Evolutionary conservation across 805 yeast species (phyloP).

Genomic region (Saccharomycopsis oosterbeekiorum): DNA sequence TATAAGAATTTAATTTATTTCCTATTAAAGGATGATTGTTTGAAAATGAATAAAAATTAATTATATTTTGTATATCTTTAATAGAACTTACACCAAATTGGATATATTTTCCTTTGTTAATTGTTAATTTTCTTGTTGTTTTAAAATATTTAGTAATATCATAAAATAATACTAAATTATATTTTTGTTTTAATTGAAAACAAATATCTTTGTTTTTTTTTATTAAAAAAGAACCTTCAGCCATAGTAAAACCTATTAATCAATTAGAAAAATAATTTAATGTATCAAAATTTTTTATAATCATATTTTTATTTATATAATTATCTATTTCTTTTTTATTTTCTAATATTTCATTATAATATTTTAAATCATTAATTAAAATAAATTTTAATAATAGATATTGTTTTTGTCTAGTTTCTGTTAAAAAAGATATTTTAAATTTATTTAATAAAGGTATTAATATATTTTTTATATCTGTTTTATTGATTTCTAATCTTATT

Average conservation of each 20-base stretch:
- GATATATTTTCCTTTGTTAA: not conserved
- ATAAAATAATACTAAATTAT: constrained; percentile 3
- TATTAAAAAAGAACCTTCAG: constrained; percentile 11
- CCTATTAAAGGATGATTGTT: constrained; percentile 1
- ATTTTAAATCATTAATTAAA: constrained; percentile 12
- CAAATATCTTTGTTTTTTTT: not conserved
- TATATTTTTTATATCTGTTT: constrained; percentile 4
- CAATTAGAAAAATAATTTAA: constrained; percentile 6
- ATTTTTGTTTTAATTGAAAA: constrained; percentile 9
- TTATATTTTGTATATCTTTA: constrained; percentile 2
- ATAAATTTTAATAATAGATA: constrained; percentile 15
- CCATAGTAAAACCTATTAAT: constrained; percentile 9
- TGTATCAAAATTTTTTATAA: constrained; percentile 1
- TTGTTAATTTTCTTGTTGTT: constrained; percentile 1
- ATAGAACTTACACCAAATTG: constrained; percentile 5
- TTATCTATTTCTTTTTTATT: constrained; percentile 7
- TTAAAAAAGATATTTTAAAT: constrained; percentile 1
- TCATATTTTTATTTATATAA: constrained; percentile 9
- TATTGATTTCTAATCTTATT: constrained; percentile 5
- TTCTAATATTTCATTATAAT: constrained; percentile 5
- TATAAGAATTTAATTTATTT: not conserved
- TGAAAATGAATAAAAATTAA: not conserved
- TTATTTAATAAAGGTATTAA: constrained; percentile 5
- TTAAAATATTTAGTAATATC: not conserved
- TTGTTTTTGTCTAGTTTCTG: constrained; percentile 7